phyloP scores from a whole-genome alignment of 495 filamentous ascomycete species.

The Neurospora tetrasperma region DNA sequence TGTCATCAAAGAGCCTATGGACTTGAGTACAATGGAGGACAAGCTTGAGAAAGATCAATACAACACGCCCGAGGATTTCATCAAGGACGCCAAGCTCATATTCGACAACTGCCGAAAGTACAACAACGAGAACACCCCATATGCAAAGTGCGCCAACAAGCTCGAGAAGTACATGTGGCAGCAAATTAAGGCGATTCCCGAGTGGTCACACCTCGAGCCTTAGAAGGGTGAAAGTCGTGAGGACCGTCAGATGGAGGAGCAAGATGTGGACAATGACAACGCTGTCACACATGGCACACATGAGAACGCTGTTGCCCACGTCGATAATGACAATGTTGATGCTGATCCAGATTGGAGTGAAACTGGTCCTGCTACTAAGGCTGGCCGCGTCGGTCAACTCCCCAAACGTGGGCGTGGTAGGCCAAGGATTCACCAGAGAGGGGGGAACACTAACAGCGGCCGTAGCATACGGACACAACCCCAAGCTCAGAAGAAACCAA shows the following conservation, averaged over 20 bases:
- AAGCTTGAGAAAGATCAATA: slow-evolving; percentile 94
- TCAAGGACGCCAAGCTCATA: slow-evolving; percentile 79
- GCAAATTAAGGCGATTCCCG: slow-evolving; percentile 85
- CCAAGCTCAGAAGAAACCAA: background rate
- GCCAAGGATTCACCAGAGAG: background rate
- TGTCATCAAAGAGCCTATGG: slow-evolving; percentile 97
- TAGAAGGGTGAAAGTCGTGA: slow-evolving; percentile 16
- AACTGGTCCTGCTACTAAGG: background rate
- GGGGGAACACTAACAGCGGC: background rate
- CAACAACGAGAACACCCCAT: slow-evolving; percentile 90
- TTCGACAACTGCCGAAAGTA: slow-evolving; percentile 94
- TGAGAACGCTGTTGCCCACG: background rate
- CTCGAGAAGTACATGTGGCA: slow-evolving; percentile 95
- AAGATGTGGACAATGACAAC: background rate
- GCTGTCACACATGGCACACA: background rate
- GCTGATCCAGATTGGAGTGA: background rate
- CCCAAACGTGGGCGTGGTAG: background rate
- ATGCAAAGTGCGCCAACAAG: slow-evolving; percentile 92
- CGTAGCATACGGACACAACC: background rate
- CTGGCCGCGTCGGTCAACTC: background rate
- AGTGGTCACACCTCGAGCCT: slow-evolving; percentile 70
- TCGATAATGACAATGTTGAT: background rate
- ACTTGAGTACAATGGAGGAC: slow-evolving; percentile 88
- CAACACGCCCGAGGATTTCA: slow-evolving; percentile 83
- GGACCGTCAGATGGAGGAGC: background rate